Evolutionary conservation across 106 monocot species (phyloP).

Genomic region (Dactylorhiza incarnata): DNA sequence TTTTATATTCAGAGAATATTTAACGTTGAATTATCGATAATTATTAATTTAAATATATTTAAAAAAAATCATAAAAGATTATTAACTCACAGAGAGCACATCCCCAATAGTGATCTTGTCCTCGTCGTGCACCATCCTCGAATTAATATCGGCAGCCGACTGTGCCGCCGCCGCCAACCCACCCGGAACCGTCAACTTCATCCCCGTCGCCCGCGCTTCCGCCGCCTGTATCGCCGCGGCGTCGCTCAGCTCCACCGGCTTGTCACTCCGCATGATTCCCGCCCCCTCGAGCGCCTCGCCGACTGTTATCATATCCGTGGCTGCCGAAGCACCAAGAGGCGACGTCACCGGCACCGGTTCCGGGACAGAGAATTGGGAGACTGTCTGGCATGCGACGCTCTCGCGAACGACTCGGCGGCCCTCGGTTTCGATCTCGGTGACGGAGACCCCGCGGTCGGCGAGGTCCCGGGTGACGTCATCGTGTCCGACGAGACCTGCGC

Average conservation of each 20-base stretch:
- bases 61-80: neutral
- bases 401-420: slow-evolving; percentile 36
- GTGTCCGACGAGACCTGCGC: slow-evolving; percentile 29
- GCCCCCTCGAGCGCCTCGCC: slow-evolving; percentile 72
- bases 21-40: neutral
- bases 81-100: slow-evolving; percentile 19
- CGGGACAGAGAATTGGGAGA: neutral
- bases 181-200: slow-evolving; percentile 13
- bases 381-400: slow-evolving; percentile 43
- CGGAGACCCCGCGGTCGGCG: slow-evolving; percentile 32
- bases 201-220: slow-evolving; percentile 43
- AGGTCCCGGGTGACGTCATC: slow-evolving; percentile 14
- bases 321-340: too few relatives aligned
- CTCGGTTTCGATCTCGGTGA: slow-evolving; percentile 30
- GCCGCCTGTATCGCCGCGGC: slow-evolving; percentile 61
- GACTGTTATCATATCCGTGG: slow-evolving; percentile 10
- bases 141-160: slow-evolving; percentile 35
- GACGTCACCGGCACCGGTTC: neutral
- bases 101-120: slow-evolving; percentile 36
- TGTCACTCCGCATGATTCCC: slow-evolving; percentile 25
- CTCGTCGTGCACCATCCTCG: slow-evolving; percentile 8
- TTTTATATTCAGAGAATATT: neutral
- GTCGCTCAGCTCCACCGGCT: slow-evolving; percentile 48
- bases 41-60: neutral
- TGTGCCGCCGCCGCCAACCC: slow-evolving; percentile 48